Conservation (phyloP, 345 rosid species). For the Noccaea bulbosa region DNA sequence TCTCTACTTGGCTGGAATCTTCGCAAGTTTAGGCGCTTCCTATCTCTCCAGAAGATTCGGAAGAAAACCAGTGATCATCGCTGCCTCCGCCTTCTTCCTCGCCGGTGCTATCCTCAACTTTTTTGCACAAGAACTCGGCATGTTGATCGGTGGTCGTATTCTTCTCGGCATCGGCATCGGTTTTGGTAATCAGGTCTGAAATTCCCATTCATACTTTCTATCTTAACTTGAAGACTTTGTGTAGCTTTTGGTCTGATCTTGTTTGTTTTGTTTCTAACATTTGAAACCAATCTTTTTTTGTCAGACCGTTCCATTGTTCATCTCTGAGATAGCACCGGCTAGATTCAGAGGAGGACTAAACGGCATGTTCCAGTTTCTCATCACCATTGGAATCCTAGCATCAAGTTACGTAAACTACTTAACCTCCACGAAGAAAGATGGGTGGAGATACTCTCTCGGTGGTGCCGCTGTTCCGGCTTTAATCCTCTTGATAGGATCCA, state of each 20-base stretch:
- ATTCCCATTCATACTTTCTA: not conserved
- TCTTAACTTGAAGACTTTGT: not conserved
- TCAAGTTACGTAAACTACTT: conserved; percentile 58
- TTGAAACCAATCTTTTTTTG: not conserved
- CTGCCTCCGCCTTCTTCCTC: conserved; percentile 68
- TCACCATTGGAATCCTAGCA: conserved; percentile 65
- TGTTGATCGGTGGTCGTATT: conserved; percentile 67
- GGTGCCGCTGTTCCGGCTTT: conserved; percentile 64
- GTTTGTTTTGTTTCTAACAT: not conserved
- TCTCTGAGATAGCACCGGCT: conserved; percentile 80
- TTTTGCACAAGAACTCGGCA: conserved; percentile 47
- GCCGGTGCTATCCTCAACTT: conserved; percentile 59
- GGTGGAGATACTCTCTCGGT: conserved; percentile 75
- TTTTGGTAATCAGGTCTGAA: conserved; percentile 69
- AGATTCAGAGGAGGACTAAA: conserved; percentile 68
- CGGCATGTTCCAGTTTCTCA: conserved; percentile 66
- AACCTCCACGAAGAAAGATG: conserved; percentile 50
- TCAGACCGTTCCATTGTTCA: conserved; percentile 80
- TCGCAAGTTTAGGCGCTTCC: conserved; percentile 58
- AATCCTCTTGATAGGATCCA: conserved; percentile 60
- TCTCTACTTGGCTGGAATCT: conserved; percentile 71
- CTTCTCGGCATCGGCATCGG: conserved; percentile 71
- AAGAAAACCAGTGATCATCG: conserved; percentile 55
- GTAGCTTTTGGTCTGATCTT: conserved; percentile 6
- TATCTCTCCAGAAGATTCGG: conserved; percentile 49